These are phyloP conservation scores for Dioszegia crocea DNA, from an alignment of 768 basidiomycete species.

Conservation along the genomic window DNA sequence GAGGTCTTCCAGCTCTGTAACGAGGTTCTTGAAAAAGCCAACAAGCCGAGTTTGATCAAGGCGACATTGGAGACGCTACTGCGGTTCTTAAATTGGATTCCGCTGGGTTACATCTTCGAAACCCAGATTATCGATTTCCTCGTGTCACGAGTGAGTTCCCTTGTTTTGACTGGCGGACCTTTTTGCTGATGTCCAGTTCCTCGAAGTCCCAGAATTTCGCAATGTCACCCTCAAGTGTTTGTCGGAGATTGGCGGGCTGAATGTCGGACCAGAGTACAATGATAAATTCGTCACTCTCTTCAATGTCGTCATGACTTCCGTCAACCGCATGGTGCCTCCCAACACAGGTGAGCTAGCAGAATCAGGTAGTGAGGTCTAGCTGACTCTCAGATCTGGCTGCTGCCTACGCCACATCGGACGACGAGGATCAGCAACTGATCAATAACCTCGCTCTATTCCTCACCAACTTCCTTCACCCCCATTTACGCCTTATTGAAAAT, in stretches of 20 bases:
- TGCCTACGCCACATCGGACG: slow-evolving; percentile 82
- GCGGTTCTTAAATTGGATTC: slow-evolving; percentile 98
- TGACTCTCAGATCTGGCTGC: slow-evolving; percentile 65
- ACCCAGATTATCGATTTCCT: slow-evolving; percentile 93
- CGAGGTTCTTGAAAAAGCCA: slow-evolving; percentile 94
- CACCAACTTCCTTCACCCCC: slow-evolving; percentile 88
- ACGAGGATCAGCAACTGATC: slow-evolving; percentile 92
- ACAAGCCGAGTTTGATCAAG: slow-evolving; percentile 88
- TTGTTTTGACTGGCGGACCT: background rate
- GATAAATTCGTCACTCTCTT: slow-evolving; percentile 96
- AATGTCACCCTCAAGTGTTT: slow-evolving; percentile 95
- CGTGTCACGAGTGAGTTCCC: slow-evolving; percentile 70
- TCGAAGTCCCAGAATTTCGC: slow-evolving; percentile 93
- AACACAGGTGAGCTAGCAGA: slow-evolving; percentile 59
- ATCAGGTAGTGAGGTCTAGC: background rate
- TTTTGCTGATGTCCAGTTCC: slow-evolving; percentile 60
- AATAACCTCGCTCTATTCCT: slow-evolving; percentile 97
- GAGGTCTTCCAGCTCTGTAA: slow-evolving; percentile 97
- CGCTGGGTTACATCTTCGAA: slow-evolving; percentile 97
- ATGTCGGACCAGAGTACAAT: slow-evolving; percentile 94
- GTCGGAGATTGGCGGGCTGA: slow-evolving; percentile 90
- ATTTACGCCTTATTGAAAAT: slow-evolving; percentile 89
- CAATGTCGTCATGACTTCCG: slow-evolving; percentile 94
- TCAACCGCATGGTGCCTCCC: slow-evolving; percentile 95
- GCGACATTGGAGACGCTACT: slow-evolving; percentile 91